Conservation (phyloP, 305 asterid species). For the Lippia alba region DNA sequence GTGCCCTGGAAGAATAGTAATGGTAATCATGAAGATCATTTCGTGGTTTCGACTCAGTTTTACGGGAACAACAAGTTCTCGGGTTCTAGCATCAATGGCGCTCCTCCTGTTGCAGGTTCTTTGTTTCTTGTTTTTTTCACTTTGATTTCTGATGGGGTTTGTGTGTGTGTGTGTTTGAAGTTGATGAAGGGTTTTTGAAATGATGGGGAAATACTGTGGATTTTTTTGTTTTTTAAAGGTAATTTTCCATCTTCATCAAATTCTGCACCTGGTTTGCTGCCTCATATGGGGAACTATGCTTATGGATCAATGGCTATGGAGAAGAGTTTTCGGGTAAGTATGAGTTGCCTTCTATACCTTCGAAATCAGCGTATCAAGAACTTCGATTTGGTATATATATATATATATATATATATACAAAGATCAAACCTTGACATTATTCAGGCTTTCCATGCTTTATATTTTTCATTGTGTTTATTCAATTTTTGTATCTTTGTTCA, state of each 20-base stretch:
- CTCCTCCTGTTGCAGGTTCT: neutral
- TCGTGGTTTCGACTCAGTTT: slow-evolving; percentile 4
- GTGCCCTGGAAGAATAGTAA: slow-evolving; percentile 37
- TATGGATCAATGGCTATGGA: slow-evolving; percentile 85
- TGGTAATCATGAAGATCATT: slow-evolving; percentile 20
- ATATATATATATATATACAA: slow-evolving; percentile 3
- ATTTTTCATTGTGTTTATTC: neutral
- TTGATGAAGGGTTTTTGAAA: neutral
- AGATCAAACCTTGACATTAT: neutral
- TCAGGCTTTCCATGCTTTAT: slow-evolving; percentile 9
- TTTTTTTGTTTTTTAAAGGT: slow-evolving; percentile 34
- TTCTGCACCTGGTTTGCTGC: slow-evolving; percentile 40
- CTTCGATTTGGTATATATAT: slow-evolving; percentile 31
- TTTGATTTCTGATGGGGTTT: neutral
- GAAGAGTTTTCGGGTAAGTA: slow-evolving; percentile 70
- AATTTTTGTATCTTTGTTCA: no score
- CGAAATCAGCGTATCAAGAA: slow-evolving; percentile 21
- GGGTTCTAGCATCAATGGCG: slow-evolving; percentile 25
- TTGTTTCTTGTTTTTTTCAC: neutral
- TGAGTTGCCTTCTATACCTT: neutral
- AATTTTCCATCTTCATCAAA: slow-evolving; percentile 55
- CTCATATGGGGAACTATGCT: slow-evolving; percentile 50
- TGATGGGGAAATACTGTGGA: neutral
- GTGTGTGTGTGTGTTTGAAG: neutral
- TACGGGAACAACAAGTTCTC: slow-evolving; percentile 40